phyloP scores from a whole-genome alignment of 306 rosid species.

The Albizia julibrissin region DNA sequence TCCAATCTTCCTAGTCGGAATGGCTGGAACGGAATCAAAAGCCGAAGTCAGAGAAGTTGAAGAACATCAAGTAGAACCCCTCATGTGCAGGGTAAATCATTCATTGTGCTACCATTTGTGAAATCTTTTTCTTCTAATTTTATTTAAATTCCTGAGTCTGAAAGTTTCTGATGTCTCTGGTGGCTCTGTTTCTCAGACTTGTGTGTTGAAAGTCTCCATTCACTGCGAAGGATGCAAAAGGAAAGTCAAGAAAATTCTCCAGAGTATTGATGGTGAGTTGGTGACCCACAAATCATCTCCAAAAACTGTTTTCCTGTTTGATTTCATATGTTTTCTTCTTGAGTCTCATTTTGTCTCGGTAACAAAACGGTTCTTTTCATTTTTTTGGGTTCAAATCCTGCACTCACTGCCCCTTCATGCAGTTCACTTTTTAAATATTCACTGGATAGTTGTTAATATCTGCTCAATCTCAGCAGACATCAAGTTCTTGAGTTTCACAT shows the following conservation, averaged over 20 bases:
- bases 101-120: not conserved
- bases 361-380: not conserved
- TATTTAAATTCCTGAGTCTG: not conserved
- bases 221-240: slow-evolving; percentile 85
- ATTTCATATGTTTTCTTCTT: not conserved
- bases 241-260: slow-evolving; percentile 59
- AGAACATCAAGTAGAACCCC: slow-evolving; percentile 42
- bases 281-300: not conserved
- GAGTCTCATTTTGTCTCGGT: not conserved
- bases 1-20: slow-evolving; percentile 32
- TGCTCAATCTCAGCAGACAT: not conserved
- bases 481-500: not conserved
- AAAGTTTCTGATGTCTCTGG: slow-evolving; percentile 13
- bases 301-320: not conserved
- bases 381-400: not conserved
- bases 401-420: not conserved
- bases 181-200: slow-evolving; percentile 46
- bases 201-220: slow-evolving; percentile 67
- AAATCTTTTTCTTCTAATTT: not conserved
- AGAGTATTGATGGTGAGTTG: slow-evolving; percentile 58
- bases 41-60: slow-evolving; percentile 42
- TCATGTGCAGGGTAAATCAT: slow-evolving; percentile 57
- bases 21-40: slow-evolving; percentile 64
- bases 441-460: not conserved
- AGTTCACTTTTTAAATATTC: not conserved